These are phyloP conservation scores for Scedosporium aurantiacum DNA, from an alignment of 2,329 filamentous ascomycete species.

Conservation along the genomic window DNA sequence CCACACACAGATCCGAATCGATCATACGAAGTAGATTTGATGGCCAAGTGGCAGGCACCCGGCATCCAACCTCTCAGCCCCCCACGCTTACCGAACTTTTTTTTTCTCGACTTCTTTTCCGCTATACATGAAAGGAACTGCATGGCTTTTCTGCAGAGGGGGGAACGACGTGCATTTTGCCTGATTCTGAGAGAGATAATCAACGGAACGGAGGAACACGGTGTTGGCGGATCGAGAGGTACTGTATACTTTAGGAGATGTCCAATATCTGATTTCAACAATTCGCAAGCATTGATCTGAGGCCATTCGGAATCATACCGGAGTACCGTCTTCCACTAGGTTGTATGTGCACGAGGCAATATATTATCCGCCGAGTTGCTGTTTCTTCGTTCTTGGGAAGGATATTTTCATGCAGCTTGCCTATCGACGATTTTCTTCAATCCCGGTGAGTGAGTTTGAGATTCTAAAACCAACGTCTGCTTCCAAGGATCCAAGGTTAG, in stretches of 20 bases:
- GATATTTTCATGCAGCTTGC: no score
- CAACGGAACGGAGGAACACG: not conserved
- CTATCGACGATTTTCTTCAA: no score
- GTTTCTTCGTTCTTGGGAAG: no score
- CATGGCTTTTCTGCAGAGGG: not conserved
- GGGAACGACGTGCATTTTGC: not conserved
- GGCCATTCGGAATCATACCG: not conserved
- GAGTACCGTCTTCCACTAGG: no score
- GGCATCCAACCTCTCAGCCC: not conserved
- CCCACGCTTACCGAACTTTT: not conserved
- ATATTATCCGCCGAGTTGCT: no score
- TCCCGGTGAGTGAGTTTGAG: no score
- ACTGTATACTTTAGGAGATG: not conserved
- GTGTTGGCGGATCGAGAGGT: not conserved
- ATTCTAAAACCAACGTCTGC: no score
- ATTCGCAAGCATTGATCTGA: not conserved
- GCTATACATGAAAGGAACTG: not conserved
- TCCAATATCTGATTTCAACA: not conserved
- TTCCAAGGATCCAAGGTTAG: no score
- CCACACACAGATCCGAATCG: not conserved
- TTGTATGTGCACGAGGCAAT: no score
- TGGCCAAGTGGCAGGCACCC: not conserved
- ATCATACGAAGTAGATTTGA: not conserved
- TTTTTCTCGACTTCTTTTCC: not conserved
- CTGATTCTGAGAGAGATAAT: not conserved